These are phyloP conservation scores for Tubosaeta sp. DNA, from an alignment of 768 basidiomycete genomes.

Conservation along the genomic window DNA sequence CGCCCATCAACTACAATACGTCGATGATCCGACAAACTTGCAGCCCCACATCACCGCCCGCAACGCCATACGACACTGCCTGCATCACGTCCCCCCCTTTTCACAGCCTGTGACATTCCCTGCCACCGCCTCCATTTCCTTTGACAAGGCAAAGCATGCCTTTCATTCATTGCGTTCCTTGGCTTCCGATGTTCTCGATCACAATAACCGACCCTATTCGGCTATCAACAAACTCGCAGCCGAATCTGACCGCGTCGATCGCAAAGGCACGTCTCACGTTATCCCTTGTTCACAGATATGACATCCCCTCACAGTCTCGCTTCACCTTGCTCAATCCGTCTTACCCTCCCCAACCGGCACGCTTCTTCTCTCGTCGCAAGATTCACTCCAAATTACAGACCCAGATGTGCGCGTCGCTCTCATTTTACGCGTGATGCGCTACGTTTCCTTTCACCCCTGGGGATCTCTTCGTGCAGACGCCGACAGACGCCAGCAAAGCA, in stretches of 20 bases:
- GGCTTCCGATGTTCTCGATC: constrained; percentile 31
- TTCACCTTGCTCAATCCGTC: constrained; percentile 33
- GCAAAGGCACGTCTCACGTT: constrained; percentile 35
- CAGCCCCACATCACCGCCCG: constrained; percentile 68
- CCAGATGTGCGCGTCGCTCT: constrained; percentile 37
- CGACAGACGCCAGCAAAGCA: constrained; percentile 43
- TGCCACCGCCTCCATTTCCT: constrained; percentile 27
- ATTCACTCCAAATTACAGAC: constrained; percentile 33
- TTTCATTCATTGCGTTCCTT: constrained; percentile 28
- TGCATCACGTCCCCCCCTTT: constrained; percentile 18
- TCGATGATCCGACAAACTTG: constrained; percentile 68
- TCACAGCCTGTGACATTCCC: constrained; percentile 22
- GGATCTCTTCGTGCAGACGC: constrained; percentile 63
- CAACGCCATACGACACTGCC: constrained; percentile 62
- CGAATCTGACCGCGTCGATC: constrained; percentile 39
- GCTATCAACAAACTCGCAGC: constrained; percentile 36
- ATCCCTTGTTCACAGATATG: background rate
- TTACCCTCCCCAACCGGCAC: constrained; percentile 48
- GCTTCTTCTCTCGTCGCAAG: constrained; percentile 40
- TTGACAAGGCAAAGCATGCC: constrained; percentile 32
- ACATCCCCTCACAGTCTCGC: constrained; percentile 42
- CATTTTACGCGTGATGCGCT: constrained; percentile 58
- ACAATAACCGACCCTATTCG: constrained; percentile 35
- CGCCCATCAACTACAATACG: constrained; percentile 54
- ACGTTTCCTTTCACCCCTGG: constrained; percentile 73